Evolutionary conservation across 768 basidiomycete species (phyloP), one percentile per base, ranked within the genome.

Genomic region (Daedaleopsis nitida): DNA sequence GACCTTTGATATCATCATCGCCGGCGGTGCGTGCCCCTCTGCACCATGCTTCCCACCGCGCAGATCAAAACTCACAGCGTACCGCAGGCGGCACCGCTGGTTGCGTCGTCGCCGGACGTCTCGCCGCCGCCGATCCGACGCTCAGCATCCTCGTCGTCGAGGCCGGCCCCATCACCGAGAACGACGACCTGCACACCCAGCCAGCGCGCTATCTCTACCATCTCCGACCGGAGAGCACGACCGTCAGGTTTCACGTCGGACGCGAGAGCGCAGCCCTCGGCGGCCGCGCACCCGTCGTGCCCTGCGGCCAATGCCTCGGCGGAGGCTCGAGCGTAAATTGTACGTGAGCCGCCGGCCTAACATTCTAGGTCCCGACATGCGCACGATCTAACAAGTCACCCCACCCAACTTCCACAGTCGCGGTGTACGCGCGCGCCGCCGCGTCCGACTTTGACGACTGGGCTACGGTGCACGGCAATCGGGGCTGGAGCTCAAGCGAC

Each of bases 371-470:
- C 14, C 34, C 43, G n/a, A n/a, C n/a, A 37, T 17, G 39, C 11
- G n/a, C 54, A 13, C 27, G n/a, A 48, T 23, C 27, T 57, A 34
- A 57, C 19, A 37, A 44, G 24, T 47, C 39, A 37, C n/a, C n/a
- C n/a, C 13, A 13, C 16, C 11, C 39, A 5, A 56, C n/a, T n/a
- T 32, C 3, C 16, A 2, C 35, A 62, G 79, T 74, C 66, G 76
- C 78, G 65, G 76, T 83, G 76, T 88, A 87, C 62, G 81, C 79
- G 1, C 80, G 88, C 27, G 82, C 85, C 9, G 72, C 83, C 11
- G 83, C 85, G 2, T 87, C 86, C 0, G 88, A 89, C 65, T 87
- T 83, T 51, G 85, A 89, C 62, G 83, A 84, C 52, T 88, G 87
- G 88, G 81, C 82, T 55, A 66, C 57, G 1, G 70, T 76, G 0